Evolutionary conservation across 495 filamentous ascomycete species (phyloP).

Genomic region (Lasiosphaeria hispida): DNA sequence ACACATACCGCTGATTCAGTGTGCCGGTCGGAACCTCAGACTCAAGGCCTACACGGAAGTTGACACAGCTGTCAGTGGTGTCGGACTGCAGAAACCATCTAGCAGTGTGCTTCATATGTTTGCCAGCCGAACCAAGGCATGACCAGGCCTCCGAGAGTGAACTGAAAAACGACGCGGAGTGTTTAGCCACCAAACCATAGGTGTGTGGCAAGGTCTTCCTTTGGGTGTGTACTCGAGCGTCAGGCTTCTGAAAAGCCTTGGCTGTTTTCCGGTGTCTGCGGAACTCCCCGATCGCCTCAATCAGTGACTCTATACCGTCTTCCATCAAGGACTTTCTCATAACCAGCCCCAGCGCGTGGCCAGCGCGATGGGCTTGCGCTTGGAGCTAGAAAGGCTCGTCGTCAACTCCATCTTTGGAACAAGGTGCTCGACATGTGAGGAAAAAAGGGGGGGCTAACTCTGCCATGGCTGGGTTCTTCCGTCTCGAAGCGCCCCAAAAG

Average conservation of each 20-base stretch:
- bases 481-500: background rate
- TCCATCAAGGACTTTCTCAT: background rate
- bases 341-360: background rate
- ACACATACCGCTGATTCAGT: constrained; percentile 1
- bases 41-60: background rate
- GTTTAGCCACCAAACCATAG: background rate
- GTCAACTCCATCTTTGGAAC: no score
- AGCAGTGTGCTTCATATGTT: background rate
- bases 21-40: background rate
- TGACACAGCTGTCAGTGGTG: background rate
- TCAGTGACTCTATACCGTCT: background rate
- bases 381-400: background rate
- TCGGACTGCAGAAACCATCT: constrained; percentile 4
- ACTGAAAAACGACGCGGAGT: background rate
- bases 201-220: background rate
- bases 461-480: background rate
- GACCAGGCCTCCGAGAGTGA: background rate
- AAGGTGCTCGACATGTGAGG: background rate
- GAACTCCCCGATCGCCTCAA: background rate
- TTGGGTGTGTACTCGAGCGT: background rate
- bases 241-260: background rate
- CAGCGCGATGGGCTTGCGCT: background rate
- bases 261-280: background rate
- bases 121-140: background rate
- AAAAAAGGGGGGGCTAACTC: background rate